These are phyloP conservation scores for Protomyces gravidus DNA, from an alignment of 1,139 yeast genomes.

Conservation along the genomic window DNA sequence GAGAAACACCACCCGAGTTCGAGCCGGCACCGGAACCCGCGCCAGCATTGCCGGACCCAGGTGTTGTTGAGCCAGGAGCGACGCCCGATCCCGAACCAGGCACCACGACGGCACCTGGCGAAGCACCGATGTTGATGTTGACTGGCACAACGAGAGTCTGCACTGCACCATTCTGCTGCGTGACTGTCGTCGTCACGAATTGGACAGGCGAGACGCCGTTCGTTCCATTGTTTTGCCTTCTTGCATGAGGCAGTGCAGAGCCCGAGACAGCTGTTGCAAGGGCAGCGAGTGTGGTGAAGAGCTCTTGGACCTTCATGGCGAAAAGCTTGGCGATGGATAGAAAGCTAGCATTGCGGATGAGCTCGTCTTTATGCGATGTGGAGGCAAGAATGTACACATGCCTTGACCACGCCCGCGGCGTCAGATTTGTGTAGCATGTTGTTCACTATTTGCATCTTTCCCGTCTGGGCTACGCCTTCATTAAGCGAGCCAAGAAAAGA, in stretches of 20 bases:
- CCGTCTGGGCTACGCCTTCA: too few relatives aligned
- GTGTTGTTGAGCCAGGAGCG: slow-evolving; percentile 9
- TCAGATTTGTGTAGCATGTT: too few relatives aligned
- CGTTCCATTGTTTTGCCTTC: not conserved
- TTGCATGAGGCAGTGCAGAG: not conserved
- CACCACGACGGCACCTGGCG: slow-evolving; percentile 20
- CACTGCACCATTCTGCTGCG: not conserved
- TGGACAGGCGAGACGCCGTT: slow-evolving; percentile 6
- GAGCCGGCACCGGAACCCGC: not conserved
- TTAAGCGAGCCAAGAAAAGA: too few relatives aligned
- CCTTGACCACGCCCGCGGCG: too few relatives aligned
- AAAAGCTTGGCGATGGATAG: not conserved
- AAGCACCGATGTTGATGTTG: slow-evolving; percentile 4
- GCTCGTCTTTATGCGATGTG: too few relatives aligned
- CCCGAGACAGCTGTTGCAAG: slow-evolving; percentile 11
- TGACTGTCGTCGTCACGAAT: not conserved
- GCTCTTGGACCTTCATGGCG: slow-evolving; percentile 21
- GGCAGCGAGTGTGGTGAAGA: slow-evolving; percentile 26
- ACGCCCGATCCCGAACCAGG: slow-evolving; percentile 18
- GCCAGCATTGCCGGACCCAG: not conserved
- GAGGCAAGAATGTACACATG: too few relatives aligned
- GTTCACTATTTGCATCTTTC: too few relatives aligned
- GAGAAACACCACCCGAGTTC: not conserved
- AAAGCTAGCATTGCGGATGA: too few relatives aligned
- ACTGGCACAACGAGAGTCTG: slow-evolving; percentile 18